Evolutionary conservation across 2,329 filamentous ascomycete species (phyloP), one percentile per base, ranked within the genome.

Genomic region (Anthostomella pinea): DNA sequence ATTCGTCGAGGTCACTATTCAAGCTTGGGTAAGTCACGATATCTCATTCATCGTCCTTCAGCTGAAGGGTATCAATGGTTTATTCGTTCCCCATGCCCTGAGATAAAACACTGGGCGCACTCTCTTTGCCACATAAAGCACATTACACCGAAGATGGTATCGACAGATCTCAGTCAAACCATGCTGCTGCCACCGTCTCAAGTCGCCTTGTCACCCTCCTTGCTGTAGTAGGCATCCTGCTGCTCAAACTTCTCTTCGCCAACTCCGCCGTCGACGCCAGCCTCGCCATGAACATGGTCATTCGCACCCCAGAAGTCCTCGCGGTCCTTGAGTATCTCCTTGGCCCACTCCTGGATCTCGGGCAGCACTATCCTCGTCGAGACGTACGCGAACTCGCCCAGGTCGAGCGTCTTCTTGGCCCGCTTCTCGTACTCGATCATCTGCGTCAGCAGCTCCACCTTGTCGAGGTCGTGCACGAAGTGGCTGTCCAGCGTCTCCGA

Each of bases 381-480:
- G 3, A 96, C 93, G 57, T 85, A 83, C 1, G 80, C 77, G 52
- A 98, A 97, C 67, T 98, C 93, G 34, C 84, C 79, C 33, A 98
- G 68, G 61, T 97, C 88, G 24, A 88, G 62, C 46, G 68, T 65
- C 18, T 79, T 78, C 37, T 81, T 66, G 32, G 79, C 72, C 9
- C 73, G 67, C 53, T 85, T 83, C 75, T 98, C 93, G 58, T 98
- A 98, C 64, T 98, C 93, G 19, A 95, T 70, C 86, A 96, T 96
- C 69, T 98, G 93, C 57, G 95, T 68, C 43, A 98, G 67, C 48
- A 98, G 70, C 68, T 98, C 93, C 63, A 98, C 81, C 80, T 97
- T 97, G 67, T 98, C 93, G 41, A 98, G 79, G 61, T 98, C 93
- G 62, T 98, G 93, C 27, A 98, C 93, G 47, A 91, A 97, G 43